Evolutionary conservation across 2,329 filamentous ascomycete genomes (phyloP), one percentile per base, ranked within the genome.

Genomic region (Scedosporium boydii): DNA sequence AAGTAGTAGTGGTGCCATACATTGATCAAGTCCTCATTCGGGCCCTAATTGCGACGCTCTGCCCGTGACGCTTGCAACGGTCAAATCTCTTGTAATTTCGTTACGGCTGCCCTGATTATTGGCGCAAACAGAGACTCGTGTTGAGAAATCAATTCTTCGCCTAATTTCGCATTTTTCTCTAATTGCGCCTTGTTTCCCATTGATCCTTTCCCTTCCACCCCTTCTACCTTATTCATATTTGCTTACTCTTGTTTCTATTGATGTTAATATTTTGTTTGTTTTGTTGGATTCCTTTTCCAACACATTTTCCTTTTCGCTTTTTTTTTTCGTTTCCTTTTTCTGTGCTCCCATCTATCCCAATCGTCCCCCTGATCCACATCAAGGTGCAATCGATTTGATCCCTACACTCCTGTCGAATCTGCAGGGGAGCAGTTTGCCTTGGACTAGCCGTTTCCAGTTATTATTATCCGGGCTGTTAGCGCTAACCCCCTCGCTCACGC

Each of bases 401-500:
- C 53, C 34, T 63, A 41, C 21, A n/a, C n/a, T n/a, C n/a, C 56
- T 42, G 26, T 41, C 9, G 48, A 18, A 53, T 38, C 34, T 38
- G 34, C 34, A 38, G 34, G 34, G 34, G 34, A 38, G 34, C 34
- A 38, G 34, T 38, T 38, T 38, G 34, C 34, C 34, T 38, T 38
- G 34, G 34, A 38, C 34, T 38, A 38, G 34, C 34, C 44, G 38
- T 56, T 29, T 61, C 26, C 16, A 51, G 29, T 58, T 34, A 61
- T 26, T 53, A 21, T 18, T 53, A 53, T 26, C 48, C 48, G 18
- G 21, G 44, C 44, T 48, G 12, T 10, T 26, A 27, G 65, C 63
- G 63, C 60, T 58, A 65, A 63, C 61, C 64, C 65, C 63, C 62
- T 61, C 63, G 60, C 62, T 60, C 64, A 58, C 63, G 62, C 21